A percentile compares a stretch with the other conserved stretches of the same genome.
These are phyloP conservation scores for Saccharum officinarum DNA, from an alignment of 176 grass and related monocot genomes.

Conservation along the genomic window DNA sequence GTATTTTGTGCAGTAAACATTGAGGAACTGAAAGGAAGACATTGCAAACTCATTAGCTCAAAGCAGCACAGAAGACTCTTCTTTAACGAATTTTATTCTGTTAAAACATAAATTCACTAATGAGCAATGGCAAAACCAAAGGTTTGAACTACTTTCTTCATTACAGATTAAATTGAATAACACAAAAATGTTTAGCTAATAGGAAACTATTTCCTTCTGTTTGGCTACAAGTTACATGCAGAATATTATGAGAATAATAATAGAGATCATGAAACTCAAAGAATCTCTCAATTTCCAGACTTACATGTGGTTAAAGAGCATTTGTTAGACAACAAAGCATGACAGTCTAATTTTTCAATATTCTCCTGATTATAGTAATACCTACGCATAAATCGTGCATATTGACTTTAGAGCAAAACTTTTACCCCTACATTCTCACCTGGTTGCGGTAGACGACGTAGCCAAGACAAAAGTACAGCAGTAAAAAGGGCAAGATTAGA, in stretches of 20 bases:
- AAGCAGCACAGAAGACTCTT: neutral
- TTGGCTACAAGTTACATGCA: neutral
- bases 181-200: neutral
- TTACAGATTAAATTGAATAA: neutral
- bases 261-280: neutral
- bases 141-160: neutral
- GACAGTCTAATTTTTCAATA: neutral
- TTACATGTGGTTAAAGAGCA: neutral
- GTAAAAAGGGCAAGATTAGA: constrained; percentile 87
- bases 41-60: constrained; percentile 13
- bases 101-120: neutral
- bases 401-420: neutral
- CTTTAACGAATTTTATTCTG: neutral
- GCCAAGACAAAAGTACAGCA: constrained; percentile 84
- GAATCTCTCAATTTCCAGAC: constrained; percentile 3
- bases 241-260: neutral
- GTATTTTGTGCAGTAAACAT: constrained; percentile 81
- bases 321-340: neutral
- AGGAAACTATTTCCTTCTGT: neutral
- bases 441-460: constrained; percentile 94
- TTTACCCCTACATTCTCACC: constrained; percentile 42
- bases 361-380: constrained; percentile 6
- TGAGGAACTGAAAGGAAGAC: constrained; percentile 60
- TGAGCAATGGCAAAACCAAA: neutral
- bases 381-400: neutral